phyloP scores from a whole-genome alignment of 2,329 filamentous ascomycete species.

The Ceratocystis ficicola region DNA sequence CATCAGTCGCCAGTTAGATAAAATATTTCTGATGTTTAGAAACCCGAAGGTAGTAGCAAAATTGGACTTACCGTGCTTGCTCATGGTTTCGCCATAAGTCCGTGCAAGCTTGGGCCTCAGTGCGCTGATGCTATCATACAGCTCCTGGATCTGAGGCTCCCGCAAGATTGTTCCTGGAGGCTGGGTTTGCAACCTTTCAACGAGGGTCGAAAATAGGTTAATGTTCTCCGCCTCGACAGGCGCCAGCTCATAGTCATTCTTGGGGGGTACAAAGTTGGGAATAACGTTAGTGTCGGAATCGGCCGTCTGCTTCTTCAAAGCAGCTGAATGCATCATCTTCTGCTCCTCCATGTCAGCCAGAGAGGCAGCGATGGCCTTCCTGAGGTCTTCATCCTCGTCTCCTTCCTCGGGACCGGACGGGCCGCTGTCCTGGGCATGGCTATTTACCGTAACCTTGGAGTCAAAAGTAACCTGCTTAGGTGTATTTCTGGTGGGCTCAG shows the following conservation, averaged over 20 bases:
- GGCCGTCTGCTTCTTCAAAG: constrained; percentile 61
- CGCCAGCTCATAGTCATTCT: constrained; percentile 89
- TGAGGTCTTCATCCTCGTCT: constrained; percentile 84
- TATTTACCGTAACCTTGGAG: constrained; percentile 25
- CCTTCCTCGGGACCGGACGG: constrained; percentile 38
- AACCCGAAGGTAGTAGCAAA: neutral
- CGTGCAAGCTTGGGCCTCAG: constrained; percentile 85
- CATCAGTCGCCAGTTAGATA: neutral
- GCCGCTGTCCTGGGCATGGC: constrained; percentile 30
- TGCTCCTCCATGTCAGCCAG: constrained; percentile 96
- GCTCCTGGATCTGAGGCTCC: constrained; percentile 93
- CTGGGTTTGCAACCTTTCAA: constrained; percentile 89
- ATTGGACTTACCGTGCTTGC: constrained; percentile 69
- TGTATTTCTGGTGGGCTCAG: constrained; percentile 41
- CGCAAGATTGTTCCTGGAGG: constrained; percentile 90
- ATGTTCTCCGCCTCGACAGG: constrained; percentile 95
- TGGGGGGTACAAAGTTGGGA: constrained; percentile 52
- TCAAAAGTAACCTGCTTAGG: constrained; percentile 25
- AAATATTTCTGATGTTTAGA: neutral
- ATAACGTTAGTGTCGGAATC: constrained; percentile 33
- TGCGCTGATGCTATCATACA: constrained; percentile 94
- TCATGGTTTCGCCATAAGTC: constrained; percentile 98
- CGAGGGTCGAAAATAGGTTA: constrained; percentile 84
- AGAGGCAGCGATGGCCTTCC: constrained; percentile 89
- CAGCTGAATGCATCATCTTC: constrained; percentile 77